Percentiles rank a stretch among this genome's conserved stretches.
These are phyloP conservation scores for Aspergillus sp. DNA, from an alignment of 2,329 filamentous ascomycete species.

Conservation along the genomic window DNA sequence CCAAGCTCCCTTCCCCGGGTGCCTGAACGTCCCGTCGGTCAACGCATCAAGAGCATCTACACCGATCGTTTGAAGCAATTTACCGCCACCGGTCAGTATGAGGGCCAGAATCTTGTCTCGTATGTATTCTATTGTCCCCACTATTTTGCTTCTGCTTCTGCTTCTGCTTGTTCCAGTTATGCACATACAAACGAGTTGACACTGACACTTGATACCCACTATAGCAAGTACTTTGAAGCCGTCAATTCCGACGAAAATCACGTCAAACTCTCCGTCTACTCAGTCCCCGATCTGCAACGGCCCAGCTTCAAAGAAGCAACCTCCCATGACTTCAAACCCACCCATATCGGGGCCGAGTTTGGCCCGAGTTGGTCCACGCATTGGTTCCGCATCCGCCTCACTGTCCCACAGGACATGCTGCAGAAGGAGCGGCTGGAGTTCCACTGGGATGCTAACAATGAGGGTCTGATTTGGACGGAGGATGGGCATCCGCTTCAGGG, in stretches of 20 bases:
- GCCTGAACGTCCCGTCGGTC: slow-evolving; percentile 56
- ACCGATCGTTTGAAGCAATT: slow-evolving; percentile 78
- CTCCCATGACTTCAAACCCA: slow-evolving; percentile 68
- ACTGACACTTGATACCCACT: slow-evolving; percentile 1
- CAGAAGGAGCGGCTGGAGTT: slow-evolving; percentile 84
- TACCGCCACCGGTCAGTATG: slow-evolving; percentile 73
- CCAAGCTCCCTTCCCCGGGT: slow-evolving; percentile 46
- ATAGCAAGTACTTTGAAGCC: slow-evolving; percentile 68
- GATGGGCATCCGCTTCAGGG: slow-evolving; percentile 89
- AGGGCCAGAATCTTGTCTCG: slow-evolving; percentile 68
- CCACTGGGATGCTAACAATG: slow-evolving; percentile 92
- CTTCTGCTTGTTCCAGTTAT: slow-evolving; percentile 1
- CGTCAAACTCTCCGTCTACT: slow-evolving; percentile 82
- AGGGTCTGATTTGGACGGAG: slow-evolving; percentile 90
- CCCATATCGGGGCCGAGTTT: slow-evolving; percentile 72
- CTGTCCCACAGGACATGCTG: slow-evolving; percentile 66
- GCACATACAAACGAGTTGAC: slow-evolving; percentile 5
- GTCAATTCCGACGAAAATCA: slow-evolving; percentile 64
- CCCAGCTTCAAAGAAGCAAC: slow-evolving; percentile 83
- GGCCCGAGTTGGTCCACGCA: slow-evolving; percentile 97
- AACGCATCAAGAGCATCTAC: slow-evolving; percentile 82
- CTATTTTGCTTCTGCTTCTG: no score
- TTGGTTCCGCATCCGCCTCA: slow-evolving; percentile 86
- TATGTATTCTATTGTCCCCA: slow-evolving; percentile 35
- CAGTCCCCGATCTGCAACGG: slow-evolving; percentile 70